Conservation (phyloP, 192 early-diverging fungal genomes). For the Glomus cerebriforme region DNA sequence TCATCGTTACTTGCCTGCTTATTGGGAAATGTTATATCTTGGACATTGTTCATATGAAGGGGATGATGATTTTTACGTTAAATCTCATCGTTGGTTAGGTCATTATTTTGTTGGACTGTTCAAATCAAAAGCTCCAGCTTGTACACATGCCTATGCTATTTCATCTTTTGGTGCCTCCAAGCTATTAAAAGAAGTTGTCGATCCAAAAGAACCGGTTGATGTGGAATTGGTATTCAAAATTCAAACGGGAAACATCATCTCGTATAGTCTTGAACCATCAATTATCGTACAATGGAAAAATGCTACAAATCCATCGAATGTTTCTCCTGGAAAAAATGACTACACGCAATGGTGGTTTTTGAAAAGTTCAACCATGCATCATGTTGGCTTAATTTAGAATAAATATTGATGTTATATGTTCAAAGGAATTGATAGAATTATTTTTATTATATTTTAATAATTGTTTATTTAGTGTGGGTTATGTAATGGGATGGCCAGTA, state of each 20-base stretch:
- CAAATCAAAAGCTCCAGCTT: background rate
- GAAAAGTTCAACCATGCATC: background rate
- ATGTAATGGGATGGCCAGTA: too few relatives aligned
- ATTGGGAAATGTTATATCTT: conserved; percentile 8
- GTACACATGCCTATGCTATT: conserved; percentile 8
- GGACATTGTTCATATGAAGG: background rate
- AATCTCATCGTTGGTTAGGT: background rate
- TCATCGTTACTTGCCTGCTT: background rate
- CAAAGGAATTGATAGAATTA: too few relatives aligned
- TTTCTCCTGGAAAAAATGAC: background rate
- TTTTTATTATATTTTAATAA: too few relatives aligned
- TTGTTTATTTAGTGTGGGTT: too few relatives aligned
- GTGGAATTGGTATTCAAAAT: background rate
- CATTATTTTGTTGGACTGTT: background rate
- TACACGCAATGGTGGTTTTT: background rate
- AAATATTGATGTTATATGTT: too few relatives aligned
- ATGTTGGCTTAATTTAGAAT: background rate
- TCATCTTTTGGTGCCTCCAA: background rate
- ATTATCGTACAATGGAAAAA: background rate
- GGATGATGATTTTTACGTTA: background rate
- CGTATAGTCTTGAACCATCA: background rate
- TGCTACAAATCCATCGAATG: background rate
- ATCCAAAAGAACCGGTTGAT: background rate
- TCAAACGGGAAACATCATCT: background rate
- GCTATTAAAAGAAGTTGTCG: background rate